Base-by-base conservation (phyloP, 2,329 filamentous ascomycete species). In the Aspergillus pseudoviridinutans region DNA sequence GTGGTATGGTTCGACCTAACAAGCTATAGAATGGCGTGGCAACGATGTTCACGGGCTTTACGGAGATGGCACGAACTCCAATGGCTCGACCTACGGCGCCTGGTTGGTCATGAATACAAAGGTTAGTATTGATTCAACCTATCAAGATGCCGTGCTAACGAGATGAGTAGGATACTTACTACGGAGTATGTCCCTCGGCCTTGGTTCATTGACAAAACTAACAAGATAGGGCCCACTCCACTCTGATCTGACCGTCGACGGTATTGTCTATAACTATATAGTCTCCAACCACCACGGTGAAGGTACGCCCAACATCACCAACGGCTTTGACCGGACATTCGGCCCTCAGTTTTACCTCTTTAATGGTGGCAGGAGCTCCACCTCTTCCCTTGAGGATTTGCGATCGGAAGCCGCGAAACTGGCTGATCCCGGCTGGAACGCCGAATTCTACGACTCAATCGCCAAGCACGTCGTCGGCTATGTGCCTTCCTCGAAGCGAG, bases 71-170 rank as follows among this genome's bases (percentile, higher is more conserved):
- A 78, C 76, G 2, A 75, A 74, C 14, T 84, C 79, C 14, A 62
- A 74, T 20, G 80, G 80, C 12, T 78, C 76, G 0, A 81, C 80
- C 0, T 87, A 80, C 59, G 84, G 85, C 1, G 82, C 82, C 1
- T 87, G 84, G 84, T 71, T 87, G 14, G 83, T 87, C 1, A 84
- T 85, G 80, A 87, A 87, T 64, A 86, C 82, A 0, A 82, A 80
- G 61, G 84, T 87, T 53, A 85, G 83, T 51, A 38, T 38, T 38
- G 32, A 5, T 38, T 7, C 14, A 3, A 38, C 32, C 17, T 38
- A 17, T 38, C 32, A 38, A 17, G 2, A 38, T 38, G 32, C 32
- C 5, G 14, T 38, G 32, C 32, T 38, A 38, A 38, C 14, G 14
- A 7, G 2, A 14, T 38, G 32, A 38, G 14, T 41, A 68, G 66